Evolutionary conservation across 1,284 basidiomycete species (phyloP).

Genomic region (Boletus subluridellus): DNA sequence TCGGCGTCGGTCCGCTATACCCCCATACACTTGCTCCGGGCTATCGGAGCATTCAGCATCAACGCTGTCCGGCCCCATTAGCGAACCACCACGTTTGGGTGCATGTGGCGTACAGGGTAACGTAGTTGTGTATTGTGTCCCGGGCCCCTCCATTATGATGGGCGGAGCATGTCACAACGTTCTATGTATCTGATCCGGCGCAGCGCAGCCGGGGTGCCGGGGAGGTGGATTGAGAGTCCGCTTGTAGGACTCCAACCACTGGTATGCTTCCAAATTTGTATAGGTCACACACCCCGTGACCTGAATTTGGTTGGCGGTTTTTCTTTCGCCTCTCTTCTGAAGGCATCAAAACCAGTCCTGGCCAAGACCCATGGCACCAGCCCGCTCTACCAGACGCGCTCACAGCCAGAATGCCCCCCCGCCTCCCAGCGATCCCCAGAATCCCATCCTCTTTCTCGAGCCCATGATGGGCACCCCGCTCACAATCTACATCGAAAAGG

Average conservation of each 20-base stretch:
- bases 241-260: constrained; percentile 41
- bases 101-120: background rate
- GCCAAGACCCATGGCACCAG: constrained; percentile 76
- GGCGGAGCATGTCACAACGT: background rate
- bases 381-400: constrained; percentile 52
- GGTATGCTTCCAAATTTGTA: constrained; percentile 4
- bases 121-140: background rate
- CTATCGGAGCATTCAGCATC: background rate
- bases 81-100: background rate
- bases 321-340: constrained; percentile 28
- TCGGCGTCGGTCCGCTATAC: background rate
- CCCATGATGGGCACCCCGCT: constrained; percentile 74
- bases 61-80: background rate
- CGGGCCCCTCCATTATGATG: background rate
- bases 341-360: constrained; percentile 32
- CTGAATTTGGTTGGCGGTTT: constrained; percentile 12
- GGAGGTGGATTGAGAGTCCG: constrained; percentile 20
- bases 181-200: background rate
- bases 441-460: constrained; percentile 61
- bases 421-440: constrained; percentile 30
- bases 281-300: constrained; percentile 21
- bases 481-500: constrained; percentile 72
- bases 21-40: background rate
- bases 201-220: constrained; percentile 12
- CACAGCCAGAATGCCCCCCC: constrained; percentile 31